phyloP scores from a whole-genome alignment of 2,329 filamentous ascomycete genomes.

The Pseudogymnoascus sp. region DNA sequence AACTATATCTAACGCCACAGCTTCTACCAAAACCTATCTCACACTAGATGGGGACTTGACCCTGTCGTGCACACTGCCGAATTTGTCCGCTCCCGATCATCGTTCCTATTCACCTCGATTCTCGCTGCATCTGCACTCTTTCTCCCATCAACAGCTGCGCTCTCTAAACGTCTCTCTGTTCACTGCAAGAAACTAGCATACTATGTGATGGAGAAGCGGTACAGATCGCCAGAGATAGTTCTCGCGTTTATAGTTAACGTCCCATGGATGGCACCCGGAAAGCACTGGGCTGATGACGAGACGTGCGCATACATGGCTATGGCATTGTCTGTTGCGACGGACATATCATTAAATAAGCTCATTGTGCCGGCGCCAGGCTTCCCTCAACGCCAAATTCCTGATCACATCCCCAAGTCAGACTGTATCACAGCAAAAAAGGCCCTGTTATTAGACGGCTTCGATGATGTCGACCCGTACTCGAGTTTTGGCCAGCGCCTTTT shows the following conservation, averaged over 20 bases:
- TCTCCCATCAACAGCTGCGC: conserved; percentile 51
- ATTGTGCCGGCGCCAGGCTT: conserved; percentile 46
- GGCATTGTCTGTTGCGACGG: conserved; percentile 60
- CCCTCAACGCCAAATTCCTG: conserved; percentile 36
- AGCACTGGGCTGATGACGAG: conserved; percentile 63
- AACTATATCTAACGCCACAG: conserved; percentile 31
- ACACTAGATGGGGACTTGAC: conserved; percentile 68
- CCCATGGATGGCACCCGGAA: conserved; percentile 64
- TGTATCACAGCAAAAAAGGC: conserved; percentile 61
- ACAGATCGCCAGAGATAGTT: conserved; percentile 65
- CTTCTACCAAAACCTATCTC: conserved; percentile 61
- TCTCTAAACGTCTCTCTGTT: conserved; percentile 57
- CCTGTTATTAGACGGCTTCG: conserved; percentile 59
- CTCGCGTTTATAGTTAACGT: conserved; percentile 69
- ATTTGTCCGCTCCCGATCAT: conserved; percentile 59
- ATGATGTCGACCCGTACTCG: conserved; percentile 52
- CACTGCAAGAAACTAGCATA: conserved; percentile 57
- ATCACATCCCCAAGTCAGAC: conserved; percentile 52
- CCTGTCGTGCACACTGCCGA: conserved; percentile 55
- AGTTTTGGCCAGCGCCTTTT: conserved; percentile 53
- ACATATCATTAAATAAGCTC: conserved; percentile 63
- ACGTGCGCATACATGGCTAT: conserved; percentile 64
- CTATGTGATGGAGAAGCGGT: conserved; percentile 51
- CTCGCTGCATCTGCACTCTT: conserved; percentile 62
- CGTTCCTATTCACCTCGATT: conserved; percentile 65